Percentiles rank a stretch among this genome's conserved stretches.
Evolutionary conservation across 495 filamentous ascomycete genomes (phyloP).

Genomic region (Talaromyces thailandensis): DNA sequence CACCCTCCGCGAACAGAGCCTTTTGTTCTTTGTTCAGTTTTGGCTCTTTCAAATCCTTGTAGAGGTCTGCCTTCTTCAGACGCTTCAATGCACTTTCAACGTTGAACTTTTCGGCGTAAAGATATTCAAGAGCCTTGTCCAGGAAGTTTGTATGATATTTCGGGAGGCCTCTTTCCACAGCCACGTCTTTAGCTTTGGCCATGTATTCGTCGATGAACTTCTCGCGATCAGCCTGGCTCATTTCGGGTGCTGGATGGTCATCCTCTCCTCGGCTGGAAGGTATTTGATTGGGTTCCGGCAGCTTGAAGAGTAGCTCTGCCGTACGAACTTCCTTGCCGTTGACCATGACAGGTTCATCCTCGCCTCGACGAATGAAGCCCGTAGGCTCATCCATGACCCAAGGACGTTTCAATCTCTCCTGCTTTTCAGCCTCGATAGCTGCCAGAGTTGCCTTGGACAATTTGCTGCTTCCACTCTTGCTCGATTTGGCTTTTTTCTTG

Average conservation of each 20-base stretch:
- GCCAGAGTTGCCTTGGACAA: conserved; percentile 70
- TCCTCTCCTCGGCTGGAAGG: conserved; percentile 35
- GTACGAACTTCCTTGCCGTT: conserved; percentile 45
- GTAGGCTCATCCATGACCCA: conserved; percentile 88
- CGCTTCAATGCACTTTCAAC: conserved; percentile 61
- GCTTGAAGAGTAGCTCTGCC: conserved; percentile 42
- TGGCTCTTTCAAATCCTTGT: conserved; percentile 77
- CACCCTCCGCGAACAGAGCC: conserved; percentile 87
- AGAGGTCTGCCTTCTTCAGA: conserved; percentile 55
- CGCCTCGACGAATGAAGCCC: conserved; percentile 77
- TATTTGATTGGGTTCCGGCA: conserved; percentile 40
- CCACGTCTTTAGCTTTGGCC: conserved; percentile 50
- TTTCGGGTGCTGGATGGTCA: conserved; percentile 29
- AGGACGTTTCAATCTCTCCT: conserved; percentile 68
- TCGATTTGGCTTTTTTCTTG: conserved; percentile 62
- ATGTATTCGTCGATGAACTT: conserved; percentile 66
- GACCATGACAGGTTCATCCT: conserved; percentile 49
- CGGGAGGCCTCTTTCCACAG: conserved; percentile 54
- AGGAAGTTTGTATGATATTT: conserved; percentile 75
- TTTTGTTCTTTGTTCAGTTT: conserved; percentile 68
- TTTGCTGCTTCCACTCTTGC: conserved; percentile 61
- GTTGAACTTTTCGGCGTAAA: conserved; percentile 65
- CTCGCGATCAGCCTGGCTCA: conserved; percentile 35
- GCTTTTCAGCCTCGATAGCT: conserved; percentile 70
- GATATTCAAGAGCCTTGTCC: conserved; percentile 71